These are phyloP conservation scores for Pseudogymnoascus destructans DNA, from an alignment of 2,329 filamentous ascomycete species.

Conservation along the genomic window DNA sequence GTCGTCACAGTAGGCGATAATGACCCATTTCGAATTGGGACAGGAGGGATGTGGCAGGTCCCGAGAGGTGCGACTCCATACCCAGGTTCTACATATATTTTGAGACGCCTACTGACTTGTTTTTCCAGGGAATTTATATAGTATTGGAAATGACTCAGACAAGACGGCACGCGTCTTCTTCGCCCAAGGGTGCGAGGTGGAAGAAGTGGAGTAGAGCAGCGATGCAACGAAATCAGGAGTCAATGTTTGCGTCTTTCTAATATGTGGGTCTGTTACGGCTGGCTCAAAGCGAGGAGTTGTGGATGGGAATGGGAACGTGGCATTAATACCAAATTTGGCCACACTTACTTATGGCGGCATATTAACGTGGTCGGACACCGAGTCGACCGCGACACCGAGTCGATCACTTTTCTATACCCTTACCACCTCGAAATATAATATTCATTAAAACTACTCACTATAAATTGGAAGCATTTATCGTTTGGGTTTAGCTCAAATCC, in stretches of 20 bases:
- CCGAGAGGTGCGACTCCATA: constrained; percentile 60
- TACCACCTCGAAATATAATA: too few relatives aligned
- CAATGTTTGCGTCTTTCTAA: not conserved
- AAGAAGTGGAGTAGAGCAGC: not conserved
- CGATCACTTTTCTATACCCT: too few relatives aligned
- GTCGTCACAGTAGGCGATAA: constrained; percentile 64
- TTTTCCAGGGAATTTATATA: constrained; percentile 73
- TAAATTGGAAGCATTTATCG: too few relatives aligned
- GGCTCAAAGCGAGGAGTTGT: constrained; percentile 1
- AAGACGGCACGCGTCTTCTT: constrained; percentile 74
- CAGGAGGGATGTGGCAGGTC: constrained; percentile 86
- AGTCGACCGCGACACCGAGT: too few relatives aligned
- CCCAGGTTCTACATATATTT: constrained; percentile 6
- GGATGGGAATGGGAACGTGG: not conserved
- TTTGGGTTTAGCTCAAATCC: too few relatives aligned
- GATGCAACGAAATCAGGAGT: not conserved
- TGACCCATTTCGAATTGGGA: constrained; percentile 61
- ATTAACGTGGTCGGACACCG: too few relatives aligned
- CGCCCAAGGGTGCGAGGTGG: constrained; percentile 63
- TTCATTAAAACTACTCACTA: too few relatives aligned
- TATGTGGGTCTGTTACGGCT: constrained; percentile 1
- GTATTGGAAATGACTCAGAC: constrained; percentile 69
- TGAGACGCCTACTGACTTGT: constrained; percentile 10
- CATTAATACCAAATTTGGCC: not conserved
- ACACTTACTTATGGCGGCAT: not conserved